Base-by-base conservation (phyloP, 345 rosid species). In the Trapa incisa region DNA sequence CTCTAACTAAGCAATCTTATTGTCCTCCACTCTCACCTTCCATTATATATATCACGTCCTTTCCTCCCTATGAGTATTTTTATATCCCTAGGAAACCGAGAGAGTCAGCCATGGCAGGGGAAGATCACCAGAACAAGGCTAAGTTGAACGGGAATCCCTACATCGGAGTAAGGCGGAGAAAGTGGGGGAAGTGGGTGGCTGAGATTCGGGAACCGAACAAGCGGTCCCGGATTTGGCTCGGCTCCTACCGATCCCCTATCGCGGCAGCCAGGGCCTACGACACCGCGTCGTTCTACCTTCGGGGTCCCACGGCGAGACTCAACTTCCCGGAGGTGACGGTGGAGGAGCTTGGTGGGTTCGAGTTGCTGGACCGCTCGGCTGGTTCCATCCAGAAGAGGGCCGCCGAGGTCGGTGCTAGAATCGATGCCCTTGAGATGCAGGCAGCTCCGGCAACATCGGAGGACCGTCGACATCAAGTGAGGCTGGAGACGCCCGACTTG, bases 171-270 rank as follows among this genome's bases (percentile, higher is more conserved):
- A 66, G 91, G 81, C 80, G 69, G 85, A 82, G 91, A 71, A 86
- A 84, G 84, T 86, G 91, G 91, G 91, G 91, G 3, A 86, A 86
- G 79, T 86, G 91, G 91, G 91, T 86, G 36, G 88, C 91, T 42
- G 91, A 86, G 80, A 82, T 86, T 54, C 78, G 91, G 47, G 91
- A 86, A 37, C 91, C 91, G 1, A 84, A 84, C 80, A 86, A 86
- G 78, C 76, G 91, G 3, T 84, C 91, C 0, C 77, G 91, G 71
- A 81, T 86, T 69, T 86, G 91, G 91, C 85, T 86, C 4, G 91
- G 91, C 17, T 86, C 91, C 71, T 86, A 86, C 77, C 70, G 75
- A 47, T 79, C 88, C 43, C 88, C 86, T 0, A 68, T 80, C 9
- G 91, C 91, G 0, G 91, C 91, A 29, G 91, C 91, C 60, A 81